Conservation (phyloP, 371 early-diverging fungal species). For the Mortierella sp. region DNA sequence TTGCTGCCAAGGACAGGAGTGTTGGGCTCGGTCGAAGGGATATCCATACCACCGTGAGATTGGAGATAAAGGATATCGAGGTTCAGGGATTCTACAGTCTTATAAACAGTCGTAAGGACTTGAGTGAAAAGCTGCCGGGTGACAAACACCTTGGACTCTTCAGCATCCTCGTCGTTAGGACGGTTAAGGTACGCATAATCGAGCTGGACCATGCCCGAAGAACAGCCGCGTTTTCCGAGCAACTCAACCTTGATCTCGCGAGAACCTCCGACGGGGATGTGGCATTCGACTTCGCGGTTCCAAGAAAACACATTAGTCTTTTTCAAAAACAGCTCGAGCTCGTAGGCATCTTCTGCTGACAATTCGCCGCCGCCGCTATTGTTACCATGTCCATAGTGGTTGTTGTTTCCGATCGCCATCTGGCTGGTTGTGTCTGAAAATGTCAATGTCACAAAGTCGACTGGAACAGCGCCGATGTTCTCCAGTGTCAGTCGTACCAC, state of each 20-base stretch:
- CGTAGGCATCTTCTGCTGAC: conserved; percentile 80
- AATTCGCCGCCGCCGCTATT: conserved; percentile 66
- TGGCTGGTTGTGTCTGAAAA: conserved; percentile 75
- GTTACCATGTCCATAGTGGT: conserved; percentile 50
- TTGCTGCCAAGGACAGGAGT: conserved; percentile 27
- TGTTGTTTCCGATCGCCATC: conserved; percentile 36
- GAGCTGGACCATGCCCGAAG: conserved; percentile 80
- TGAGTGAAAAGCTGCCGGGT: conserved; percentile 81
- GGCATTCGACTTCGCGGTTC: conserved; percentile 63
- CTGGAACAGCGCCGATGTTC: conserved; percentile 79
- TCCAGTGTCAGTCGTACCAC: conserved; percentile 75
- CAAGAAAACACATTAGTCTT: conserved; percentile 77
- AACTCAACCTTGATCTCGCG: conserved; percentile 75
- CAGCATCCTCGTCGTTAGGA: conserved; percentile 29
- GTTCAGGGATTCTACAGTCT: conserved; percentile 74
- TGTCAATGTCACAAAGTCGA: conserved; percentile 78
- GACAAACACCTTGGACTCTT: conserved; percentile 64
- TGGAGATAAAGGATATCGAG: conserved; percentile 77
- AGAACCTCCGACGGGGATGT: conserved; percentile 71
- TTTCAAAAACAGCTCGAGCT: conserved; percentile 79
- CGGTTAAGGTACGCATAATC: conserved; percentile 79
- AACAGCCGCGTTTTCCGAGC: conserved; percentile 84
- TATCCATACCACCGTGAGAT: conserved; percentile 57
- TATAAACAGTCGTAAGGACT: conserved; percentile 80
- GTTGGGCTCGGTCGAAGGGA: conserved; percentile 40